Evolutionary conservation across 176 grass and related monocot genomes (phyloP).

Genomic region (Ensete ventricosum): DNA sequence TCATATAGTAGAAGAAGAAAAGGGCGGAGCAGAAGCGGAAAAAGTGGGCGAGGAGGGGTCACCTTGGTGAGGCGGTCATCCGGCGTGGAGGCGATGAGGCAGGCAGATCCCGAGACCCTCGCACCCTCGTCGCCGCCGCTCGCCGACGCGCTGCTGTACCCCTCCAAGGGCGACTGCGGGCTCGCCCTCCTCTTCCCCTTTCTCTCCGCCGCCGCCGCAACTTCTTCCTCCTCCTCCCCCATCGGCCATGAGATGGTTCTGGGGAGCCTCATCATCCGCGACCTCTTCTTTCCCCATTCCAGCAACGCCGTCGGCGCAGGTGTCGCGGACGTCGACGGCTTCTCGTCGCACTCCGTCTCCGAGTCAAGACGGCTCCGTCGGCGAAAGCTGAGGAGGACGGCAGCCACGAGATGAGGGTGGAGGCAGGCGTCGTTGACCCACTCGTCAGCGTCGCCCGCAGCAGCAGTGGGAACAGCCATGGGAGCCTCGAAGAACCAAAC

Average conservation of each 20-base stretch:
- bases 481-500: neutral
- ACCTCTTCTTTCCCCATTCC: conserved; percentile 11
- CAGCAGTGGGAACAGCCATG: neutral
- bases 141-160: conserved; percentile 33
- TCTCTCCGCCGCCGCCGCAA: neutral
- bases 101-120: neutral
- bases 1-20: neutral
- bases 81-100: neutral
- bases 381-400: neutral
- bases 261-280: neutral
- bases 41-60: neutral
- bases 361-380: neutral
- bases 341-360: neutral
- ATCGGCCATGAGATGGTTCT: neutral
- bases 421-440: neutral
- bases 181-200: conserved; percentile 24
- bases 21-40: conserved; percentile 2
- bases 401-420: neutral
- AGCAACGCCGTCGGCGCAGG: conserved; percentile 20
- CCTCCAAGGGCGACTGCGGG: conserved; percentile 47
- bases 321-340: neutral
- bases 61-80: neutral
- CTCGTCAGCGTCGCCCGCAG: neutral
- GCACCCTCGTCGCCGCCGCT: conserved; percentile 54
- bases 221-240: conserved; percentile 30